Conservation (phyloP, 2,329 filamentous ascomycete genomes). For the Xylariales sp. region DNA sequence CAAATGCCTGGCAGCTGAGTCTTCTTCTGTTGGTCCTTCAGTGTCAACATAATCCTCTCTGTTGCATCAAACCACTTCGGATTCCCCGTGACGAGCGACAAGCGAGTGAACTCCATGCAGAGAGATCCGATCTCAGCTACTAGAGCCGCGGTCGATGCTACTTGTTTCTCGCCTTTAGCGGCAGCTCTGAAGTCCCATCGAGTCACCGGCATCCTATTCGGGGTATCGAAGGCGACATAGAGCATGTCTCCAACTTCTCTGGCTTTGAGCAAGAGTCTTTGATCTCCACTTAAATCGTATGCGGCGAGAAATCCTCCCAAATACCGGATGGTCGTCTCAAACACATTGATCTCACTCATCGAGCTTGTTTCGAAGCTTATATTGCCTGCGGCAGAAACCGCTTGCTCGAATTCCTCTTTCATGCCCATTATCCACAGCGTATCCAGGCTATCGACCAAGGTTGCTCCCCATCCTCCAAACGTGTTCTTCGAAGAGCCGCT, state of each 20-base stretch:
- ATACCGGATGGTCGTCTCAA: conserved; percentile 35
- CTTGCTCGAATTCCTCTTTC: conserved; percentile 38
- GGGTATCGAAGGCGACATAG: conserved; percentile 27
- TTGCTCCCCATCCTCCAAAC: conserved; percentile 42
- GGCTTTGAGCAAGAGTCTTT: conserved; percentile 31
- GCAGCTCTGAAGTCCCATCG: conserved; percentile 22
- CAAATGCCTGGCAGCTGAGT: conserved; percentile 53
- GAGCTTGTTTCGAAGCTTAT: conserved; percentile 39
- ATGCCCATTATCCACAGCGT: conserved; percentile 40
- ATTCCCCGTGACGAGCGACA: conserved; percentile 26
- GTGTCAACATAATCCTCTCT: conserved; percentile 22
- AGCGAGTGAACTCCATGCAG: conserved; percentile 28
- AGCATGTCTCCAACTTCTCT: conserved; percentile 35
- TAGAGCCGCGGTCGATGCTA: conserved; percentile 16
- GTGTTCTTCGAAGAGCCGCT: conserved; percentile 32
- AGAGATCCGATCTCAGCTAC: conserved; percentile 26
- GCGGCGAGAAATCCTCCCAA: conserved; percentile 26
- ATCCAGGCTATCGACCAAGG: conserved; percentile 37
- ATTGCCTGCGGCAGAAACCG: conserved; percentile 32
- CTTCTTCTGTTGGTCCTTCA: conserved; percentile 19
- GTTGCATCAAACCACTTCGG: conserved; percentile 27
- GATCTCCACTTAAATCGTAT: conserved; percentile 32
- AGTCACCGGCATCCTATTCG: conserved; percentile 26
- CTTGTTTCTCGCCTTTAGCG: conserved; percentile 15
- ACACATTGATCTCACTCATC: conserved; percentile 26